These are phyloP conservation scores for Leptomonas seymouri DNA, from an alignment of 208 protist genomes.

Conservation along the genomic window DNA sequence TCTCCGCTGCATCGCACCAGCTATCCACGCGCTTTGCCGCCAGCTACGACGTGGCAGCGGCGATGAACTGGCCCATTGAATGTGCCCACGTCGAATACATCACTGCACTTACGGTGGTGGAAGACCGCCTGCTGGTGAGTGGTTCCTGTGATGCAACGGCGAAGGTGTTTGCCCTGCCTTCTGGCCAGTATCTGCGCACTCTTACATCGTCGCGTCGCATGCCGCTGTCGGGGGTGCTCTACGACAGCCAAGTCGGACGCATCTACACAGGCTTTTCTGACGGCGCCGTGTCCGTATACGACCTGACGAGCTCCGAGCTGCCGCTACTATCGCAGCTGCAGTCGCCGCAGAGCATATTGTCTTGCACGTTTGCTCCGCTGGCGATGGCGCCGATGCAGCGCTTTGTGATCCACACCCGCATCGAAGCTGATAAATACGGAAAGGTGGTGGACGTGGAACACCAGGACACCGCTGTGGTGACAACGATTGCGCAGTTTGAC, in stretches of 20 bases:
- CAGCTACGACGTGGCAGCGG: constrained; percentile 18
- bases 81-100: constrained; percentile 51
- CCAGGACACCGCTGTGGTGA: neutral
- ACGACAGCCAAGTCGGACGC: constrained; percentile 39
- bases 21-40: constrained; percentile 12
- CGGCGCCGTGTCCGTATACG: constrained; percentile 52
- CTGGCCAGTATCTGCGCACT: constrained; percentile 44
- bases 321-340: constrained; percentile 37
- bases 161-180: constrained; percentile 70
- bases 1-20: constrained; percentile 15
- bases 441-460: neutral
- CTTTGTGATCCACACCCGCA: constrained; percentile 23
- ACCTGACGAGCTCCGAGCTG: constrained; percentile 35
- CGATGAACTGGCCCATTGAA: constrained; percentile 64
- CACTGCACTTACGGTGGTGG: constrained; percentile 50
- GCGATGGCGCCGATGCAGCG: constrained; percentile 33
- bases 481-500: constrained; percentile 31
- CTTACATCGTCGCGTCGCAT: constrained; percentile 38
- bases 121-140: constrained; percentile 65
- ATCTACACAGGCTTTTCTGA: constrained; percentile 56
- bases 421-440: neutral
- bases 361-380: constrained; percentile 28
- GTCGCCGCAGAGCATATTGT: constrained; percentile 31
- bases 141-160: constrained; percentile 61
- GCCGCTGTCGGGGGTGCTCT: constrained; percentile 52